Base-by-base conservation (phyloP, 108 stramenopile species). In the Cyclotella distinguenda region DNA sequence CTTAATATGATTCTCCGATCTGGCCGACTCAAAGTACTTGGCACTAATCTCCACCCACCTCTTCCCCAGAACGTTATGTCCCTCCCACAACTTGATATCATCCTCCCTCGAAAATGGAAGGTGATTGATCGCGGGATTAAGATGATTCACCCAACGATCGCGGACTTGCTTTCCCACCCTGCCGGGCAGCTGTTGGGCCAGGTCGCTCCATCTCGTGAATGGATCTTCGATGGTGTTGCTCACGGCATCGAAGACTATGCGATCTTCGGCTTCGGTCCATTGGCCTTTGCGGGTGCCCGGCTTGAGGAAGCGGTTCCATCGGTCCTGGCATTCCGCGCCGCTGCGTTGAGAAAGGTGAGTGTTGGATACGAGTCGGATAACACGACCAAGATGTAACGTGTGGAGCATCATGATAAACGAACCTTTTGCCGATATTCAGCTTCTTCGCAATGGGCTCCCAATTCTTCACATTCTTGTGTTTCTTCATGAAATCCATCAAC, bases 1-100 rank as follows among this genome's bases (percentile, higher is more conserved):
- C 84, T 94, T 94, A 54, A 94, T 89, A 60, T 94, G 89, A 75
- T 94, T 94, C 68, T 94, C 93, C 1, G 86, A 87, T 34, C 93
- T 59, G 6, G 79, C 62, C 5, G 81, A 82, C 19, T 90, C 82
- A 60, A 94, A 94, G 51, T 73, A 82, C 59, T 87, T 90, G 16
- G 83, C 84, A n/a, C 86, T 82, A 27, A 94, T 94, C 66, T 94
- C 89, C 2, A 89, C 89, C 93, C 93, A 94, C 60, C 93, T 51
- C 56, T 90, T 91, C 21, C 93, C 93, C 25, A 85, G 70, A 45
- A 79, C 72, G 18, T 81, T 74, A 65, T 94, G 89, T 7, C 93
- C 89, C 21, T 94, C 77, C 88, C 88, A 90, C 9, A 94, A 66
- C 1, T 77, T 60, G 56, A 94, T 62, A 57, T 94, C 70, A 25